Percentiles rank a stretch among this genome's conserved stretches.
Evolutionary conservation across 202 grass and related monocot genomes (phyloP).

Genomic region (Hordeum pubiflorum): DNA sequence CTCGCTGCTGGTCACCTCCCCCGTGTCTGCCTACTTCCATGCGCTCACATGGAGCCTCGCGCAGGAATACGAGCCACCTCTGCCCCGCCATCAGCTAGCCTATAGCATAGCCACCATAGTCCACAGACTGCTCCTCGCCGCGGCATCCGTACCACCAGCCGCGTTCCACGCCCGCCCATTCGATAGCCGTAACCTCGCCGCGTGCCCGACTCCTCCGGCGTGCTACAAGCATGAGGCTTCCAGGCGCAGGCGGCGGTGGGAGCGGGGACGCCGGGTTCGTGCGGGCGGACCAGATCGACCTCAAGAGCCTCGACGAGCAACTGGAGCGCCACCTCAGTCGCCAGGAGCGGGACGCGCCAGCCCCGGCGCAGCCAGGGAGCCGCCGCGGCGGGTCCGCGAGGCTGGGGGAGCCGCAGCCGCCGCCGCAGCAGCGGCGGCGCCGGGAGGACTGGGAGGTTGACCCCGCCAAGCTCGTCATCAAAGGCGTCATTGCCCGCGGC

Average conservation of each 20-base stretch:
- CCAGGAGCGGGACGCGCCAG: constrained; percentile 18
- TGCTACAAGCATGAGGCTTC: constrained; percentile 31
- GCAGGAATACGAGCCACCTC: constrained; percentile 20
- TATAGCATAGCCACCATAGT: neutral
- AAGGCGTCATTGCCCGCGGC: constrained; percentile 78
- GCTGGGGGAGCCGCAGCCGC: constrained; percentile 10
- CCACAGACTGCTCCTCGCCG: neutral
- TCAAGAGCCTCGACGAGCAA: constrained; percentile 98
- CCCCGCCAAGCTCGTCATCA: constrained; percentile 65
- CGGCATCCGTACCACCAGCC: constrained; percentile 2
- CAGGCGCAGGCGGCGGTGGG: constrained; percentile 33
- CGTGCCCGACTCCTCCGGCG: neutral
- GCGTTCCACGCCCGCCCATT: neutral
- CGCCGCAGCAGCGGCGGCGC: constrained; percentile 15
- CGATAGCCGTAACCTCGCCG: neutral
- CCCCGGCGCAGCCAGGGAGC: constrained; percentile 8
- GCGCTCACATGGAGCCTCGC: constrained; percentile 62
- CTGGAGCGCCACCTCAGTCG: constrained; percentile 83
- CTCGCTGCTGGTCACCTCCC: neutral
- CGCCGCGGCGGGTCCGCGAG: constrained; percentile 21
- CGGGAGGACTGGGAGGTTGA: constrained; percentile 95
- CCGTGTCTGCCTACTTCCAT: constrained; percentile 38
- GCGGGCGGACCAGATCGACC: constrained; percentile 94
- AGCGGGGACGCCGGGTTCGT: constrained; percentile 74
- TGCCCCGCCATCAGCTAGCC: constrained; percentile 19